Conservation (phyloP, 192 early-diverging fungal species). For the Umbelopsis ramanniana region DNA sequence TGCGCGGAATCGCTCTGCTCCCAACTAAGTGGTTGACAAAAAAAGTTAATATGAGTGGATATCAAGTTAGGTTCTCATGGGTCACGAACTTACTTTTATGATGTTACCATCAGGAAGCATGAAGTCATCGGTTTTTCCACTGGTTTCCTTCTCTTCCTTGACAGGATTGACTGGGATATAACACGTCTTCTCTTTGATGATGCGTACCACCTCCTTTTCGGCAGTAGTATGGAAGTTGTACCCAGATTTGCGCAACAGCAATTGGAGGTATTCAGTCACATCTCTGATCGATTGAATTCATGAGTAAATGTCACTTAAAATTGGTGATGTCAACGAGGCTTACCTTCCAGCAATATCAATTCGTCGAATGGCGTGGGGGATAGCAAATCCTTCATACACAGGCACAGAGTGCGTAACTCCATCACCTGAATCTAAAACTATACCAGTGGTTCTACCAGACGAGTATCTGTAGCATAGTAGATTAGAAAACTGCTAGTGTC, state of each 20-base stretch:
- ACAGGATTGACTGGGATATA: conserved; percentile 87
- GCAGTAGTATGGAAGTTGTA: conserved; percentile 89
- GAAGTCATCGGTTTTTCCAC: conserved; percentile 77
- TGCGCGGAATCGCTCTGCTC: conserved; percentile 90
- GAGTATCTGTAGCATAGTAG: conserved; percentile 67
- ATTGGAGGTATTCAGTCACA: conserved; percentile 89
- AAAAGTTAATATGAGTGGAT: background rate
- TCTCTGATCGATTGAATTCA: conserved; percentile 56
- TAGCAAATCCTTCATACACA: conserved; percentile 96
- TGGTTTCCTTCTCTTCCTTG: conserved; percentile 93
- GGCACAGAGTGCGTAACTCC: conserved; percentile 96
- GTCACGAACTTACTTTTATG: conserved; percentile 64
- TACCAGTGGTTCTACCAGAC: conserved; percentile 95
- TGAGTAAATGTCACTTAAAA: background rate
- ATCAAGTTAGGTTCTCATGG: background rate
- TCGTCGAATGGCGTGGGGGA: conserved; percentile 91
- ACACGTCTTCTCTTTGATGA: conserved; percentile 96
- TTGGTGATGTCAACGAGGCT: background rate
- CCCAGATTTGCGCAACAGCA: conserved; percentile 91
- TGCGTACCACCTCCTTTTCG: conserved; percentile 93
- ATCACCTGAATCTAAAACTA: conserved; percentile 96
- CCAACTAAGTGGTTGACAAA: conserved; percentile 58
- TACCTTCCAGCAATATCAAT: conserved; percentile 91
- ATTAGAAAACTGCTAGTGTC: background rate
- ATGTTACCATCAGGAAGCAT: conserved; percentile 82